A percentile compares a stretch with the other conserved stretches of the same genome.
phyloP scores from a whole-genome alignment of 208 protist genomes.

The Acanthamoeba lenticulata region DNA sequence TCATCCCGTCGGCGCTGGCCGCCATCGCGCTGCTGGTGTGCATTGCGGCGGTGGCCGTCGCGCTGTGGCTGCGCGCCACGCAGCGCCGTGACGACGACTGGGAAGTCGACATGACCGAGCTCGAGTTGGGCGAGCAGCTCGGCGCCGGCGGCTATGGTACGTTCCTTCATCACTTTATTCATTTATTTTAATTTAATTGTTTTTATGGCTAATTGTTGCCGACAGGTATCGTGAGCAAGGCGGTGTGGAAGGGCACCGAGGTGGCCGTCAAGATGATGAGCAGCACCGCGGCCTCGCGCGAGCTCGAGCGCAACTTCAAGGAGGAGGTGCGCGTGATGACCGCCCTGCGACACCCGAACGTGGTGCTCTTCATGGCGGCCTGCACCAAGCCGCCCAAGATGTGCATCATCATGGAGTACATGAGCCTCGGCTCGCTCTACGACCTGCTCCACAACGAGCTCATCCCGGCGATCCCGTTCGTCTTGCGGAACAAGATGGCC shows the following conservation, averaged over 20 bases:
- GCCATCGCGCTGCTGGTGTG: not conserved
- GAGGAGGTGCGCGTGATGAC: conserved; percentile 24
- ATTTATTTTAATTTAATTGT: too few species aligned
- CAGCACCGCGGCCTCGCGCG: not conserved
- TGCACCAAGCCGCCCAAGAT: conserved; percentile 18
- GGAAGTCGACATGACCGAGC: conserved; percentile 24
- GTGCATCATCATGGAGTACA: conserved; percentile 45
- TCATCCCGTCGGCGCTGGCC: not conserved
- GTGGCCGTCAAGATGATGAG: conserved; percentile 5
- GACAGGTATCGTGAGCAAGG: not conserved
- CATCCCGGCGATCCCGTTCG: not conserved
- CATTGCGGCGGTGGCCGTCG: not conserved
- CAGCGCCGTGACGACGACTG: not conserved
- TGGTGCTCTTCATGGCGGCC: conserved; percentile 40
- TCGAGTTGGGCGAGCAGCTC: conserved; percentile 28
- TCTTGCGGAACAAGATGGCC: not conserved
- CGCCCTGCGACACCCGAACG: conserved; percentile 12
- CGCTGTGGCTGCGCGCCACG: not conserved
- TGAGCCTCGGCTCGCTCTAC: conserved; percentile 14
- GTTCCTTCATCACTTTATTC: too few species aligned
- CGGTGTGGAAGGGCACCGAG: conserved; percentile 15
- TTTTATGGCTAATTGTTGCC: too few species aligned
- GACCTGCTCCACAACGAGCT: conserved; percentile 21
- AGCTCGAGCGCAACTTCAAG: not conserved
- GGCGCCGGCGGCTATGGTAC: not conserved